Evolutionary conservation across 495 filamentous ascomycete species (phyloP), one percentile per base, ranked within the genome.

Genomic region (Aspergillus leporis): DNA sequence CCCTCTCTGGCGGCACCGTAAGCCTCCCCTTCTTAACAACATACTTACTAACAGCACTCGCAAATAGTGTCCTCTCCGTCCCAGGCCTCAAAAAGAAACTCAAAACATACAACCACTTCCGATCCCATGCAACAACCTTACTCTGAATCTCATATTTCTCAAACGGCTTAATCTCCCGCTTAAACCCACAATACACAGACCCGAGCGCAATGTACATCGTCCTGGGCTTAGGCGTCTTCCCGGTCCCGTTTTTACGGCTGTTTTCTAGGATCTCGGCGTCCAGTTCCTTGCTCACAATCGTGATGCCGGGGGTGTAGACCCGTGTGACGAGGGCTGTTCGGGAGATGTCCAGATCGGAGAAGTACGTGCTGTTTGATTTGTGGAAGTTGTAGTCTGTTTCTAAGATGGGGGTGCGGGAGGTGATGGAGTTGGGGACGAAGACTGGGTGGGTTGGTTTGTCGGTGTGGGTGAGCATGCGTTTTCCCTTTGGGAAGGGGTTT

Each of bases 21-120:
- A 93, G 74, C 18, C 94, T 78, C 0, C 92, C 93, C 65, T 90
- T 84, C 77, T 97, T 97, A 65, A 91, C 87, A 2, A 96, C 92
- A 67, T 95, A 97, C 76, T 95, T 93, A 63, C 85, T 87, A 14
- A 97, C 63, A 5, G 84, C 88, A 3, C 85, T 88, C 1, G 93
- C 93, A 60, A 88, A 85, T 34, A 97, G 78, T 22, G 76, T 75
- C 61, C 85, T 81, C 61, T 77, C 74, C 53, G 63, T 74, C n/a
- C 73, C 76, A 32, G 76, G 70, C 63, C 81, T 76, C 28, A 96
- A 83, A 56, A 94, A 88, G 66, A 89, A 87, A 12, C 78, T 86
- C 10, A 92, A 73, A 9, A 90, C 71, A 70, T 90, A 94, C 56
- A 93, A 67, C 91, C 91, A 96, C 66, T 96, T 96, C 48, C 81